These are phyloP conservation scores for Sordariomycetes sp. DNA, from an alignment of 2,329 filamentous ascomycete species.

Conservation along the genomic window DNA sequence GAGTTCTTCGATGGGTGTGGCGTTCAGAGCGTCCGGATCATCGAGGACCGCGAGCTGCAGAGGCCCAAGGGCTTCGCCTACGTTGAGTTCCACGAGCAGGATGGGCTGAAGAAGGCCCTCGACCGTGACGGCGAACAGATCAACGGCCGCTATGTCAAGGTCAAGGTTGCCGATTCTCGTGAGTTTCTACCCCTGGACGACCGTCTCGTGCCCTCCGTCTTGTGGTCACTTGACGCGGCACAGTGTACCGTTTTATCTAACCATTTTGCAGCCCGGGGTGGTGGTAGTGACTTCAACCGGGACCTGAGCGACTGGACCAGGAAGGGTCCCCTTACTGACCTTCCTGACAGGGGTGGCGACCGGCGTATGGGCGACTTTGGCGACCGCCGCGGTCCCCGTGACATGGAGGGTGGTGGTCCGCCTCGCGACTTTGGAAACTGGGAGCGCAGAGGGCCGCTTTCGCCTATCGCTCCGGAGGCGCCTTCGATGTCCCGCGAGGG, in stretches of 20 bases:
- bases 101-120: slow-evolving; percentile 85
- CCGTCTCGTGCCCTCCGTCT: neutral
- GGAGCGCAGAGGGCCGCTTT: slow-evolving; percentile 88
- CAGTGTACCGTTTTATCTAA: neutral
- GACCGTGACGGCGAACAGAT: slow-evolving; percentile 70
- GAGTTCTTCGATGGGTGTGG: slow-evolving; percentile 79
- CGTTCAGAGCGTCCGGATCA: slow-evolving; percentile 84
- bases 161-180: slow-evolving; percentile 97
- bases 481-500: slow-evolving; percentile 36
- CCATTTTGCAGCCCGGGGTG: slow-evolving; percentile 56
- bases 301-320: slow-evolving; percentile 87
- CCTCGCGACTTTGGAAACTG: slow-evolving; percentile 75
- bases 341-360: slow-evolving; percentile 36
- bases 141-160: slow-evolving; percentile 77
- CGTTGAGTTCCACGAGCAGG: slow-evolving; percentile 79
- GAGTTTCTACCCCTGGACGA: slow-evolving; percentile 24
- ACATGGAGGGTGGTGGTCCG: slow-evolving; percentile 60
- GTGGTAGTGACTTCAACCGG: slow-evolving; percentile 50
- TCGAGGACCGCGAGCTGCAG: slow-evolving; percentile 87
- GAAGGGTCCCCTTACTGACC: slow-evolving; percentile 74
- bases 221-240: neutral
- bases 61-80: slow-evolving; percentile 98
- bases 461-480: slow-evolving; percentile 48
- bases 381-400: slow-evolving; percentile 52
- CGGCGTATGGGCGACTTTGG: slow-evolving; percentile 31